Base-by-base conservation (phyloP, 352 stramenopile species). In the Phytophthora agathidicida region DNA sequence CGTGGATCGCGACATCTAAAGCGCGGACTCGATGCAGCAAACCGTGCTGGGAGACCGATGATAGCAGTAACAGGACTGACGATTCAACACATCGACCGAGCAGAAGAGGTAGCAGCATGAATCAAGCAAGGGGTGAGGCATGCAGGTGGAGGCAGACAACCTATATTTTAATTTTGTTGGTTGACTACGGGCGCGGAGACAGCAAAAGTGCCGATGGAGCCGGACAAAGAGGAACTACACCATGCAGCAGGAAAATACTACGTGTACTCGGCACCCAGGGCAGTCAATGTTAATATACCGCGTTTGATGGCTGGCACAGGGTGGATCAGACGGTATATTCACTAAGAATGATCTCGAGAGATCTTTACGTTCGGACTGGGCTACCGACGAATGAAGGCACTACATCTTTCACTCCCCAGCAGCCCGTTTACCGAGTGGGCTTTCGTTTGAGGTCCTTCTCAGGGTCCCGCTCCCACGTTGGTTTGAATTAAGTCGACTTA, bases 1-100 rank as follows among this genome's bases (percentile, higher is more conserved):
- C 38, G 83, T 94, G 71, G 74, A 88, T 38, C 75, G 77, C 28
- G 65, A 80, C 56, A 56, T 88, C 13, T 86, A 82, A 63, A 71
- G 24, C 35, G 22, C 17, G 10, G 20, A 22, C 28, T 43, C 28
- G 41, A 47, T 62, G 50, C 45, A 57, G 54, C 36, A 42, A n/a
- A 11, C 33, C 35, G 24, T 28, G 31, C 13, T 45, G 24, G 28
- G 23, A 64, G 33, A 30, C 33, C 38, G 30, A 53, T 39, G 39
- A 38, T 24, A 59, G 45, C 31, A 49, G 30, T 22, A n/a, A 35
- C 26, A 63, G 19, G 41, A 30, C 22, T 26, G 32, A 66, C 42
- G 45, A 59, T 54, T 42, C 53, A 43, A 42, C 23, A 33, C 43
- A 60, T 47, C 20, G 19, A 60, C 53, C 17, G 44, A 62, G 52